Conservation (phyloP, 1,139 yeast species). For the Geotrichum carabidarum region DNA sequence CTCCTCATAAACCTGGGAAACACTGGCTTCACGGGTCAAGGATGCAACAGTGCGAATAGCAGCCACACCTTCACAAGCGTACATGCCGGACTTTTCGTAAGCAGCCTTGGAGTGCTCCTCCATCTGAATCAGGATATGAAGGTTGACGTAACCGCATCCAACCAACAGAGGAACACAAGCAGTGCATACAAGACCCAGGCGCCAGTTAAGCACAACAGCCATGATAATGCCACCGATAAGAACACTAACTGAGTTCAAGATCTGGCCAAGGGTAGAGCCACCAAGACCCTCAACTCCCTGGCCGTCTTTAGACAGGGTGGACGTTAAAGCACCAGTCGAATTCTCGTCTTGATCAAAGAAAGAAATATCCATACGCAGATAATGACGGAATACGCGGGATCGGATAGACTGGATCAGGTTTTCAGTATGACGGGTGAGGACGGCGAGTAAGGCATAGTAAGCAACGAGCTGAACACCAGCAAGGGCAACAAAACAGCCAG, state of each 20-base stretch:
- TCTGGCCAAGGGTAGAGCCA: conserved; percentile 77
- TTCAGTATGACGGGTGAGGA: conserved; percentile 22
- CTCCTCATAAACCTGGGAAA: conserved; percentile 28
- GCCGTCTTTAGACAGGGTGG: conserved; percentile 78
- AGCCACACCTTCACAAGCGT: conserved; percentile 38
- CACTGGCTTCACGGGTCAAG: conserved; percentile 38
- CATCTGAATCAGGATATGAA: conserved; percentile 71
- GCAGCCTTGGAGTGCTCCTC: conserved; percentile 45
- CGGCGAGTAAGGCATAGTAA: conserved; percentile 31
- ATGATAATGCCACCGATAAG: conserved; percentile 68
- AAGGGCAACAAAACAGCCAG: conserved; percentile 42
- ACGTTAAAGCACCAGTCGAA: conserved; percentile 70
- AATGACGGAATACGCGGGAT: conserved; percentile 33
- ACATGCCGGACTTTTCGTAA: conserved; percentile 38
- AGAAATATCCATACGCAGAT: conserved; percentile 69
- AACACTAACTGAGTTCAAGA: conserved; percentile 68
- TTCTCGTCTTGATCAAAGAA: conserved; percentile 70
- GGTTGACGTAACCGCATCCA: conserved; percentile 72
- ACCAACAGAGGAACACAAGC: conserved; percentile 58
- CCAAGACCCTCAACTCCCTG: conserved; percentile 79
- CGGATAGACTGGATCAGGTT: conserved; percentile 22
- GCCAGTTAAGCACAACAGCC: conserved; percentile 62
- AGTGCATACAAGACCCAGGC: conserved; percentile 61
- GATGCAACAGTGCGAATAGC: conserved; percentile 40
- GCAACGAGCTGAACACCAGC: conserved; percentile 33